These are phyloP conservation scores for Candida neerlandica DNA, from an alignment of 1,139 yeast genomes.

Conservation along the genomic window DNA sequence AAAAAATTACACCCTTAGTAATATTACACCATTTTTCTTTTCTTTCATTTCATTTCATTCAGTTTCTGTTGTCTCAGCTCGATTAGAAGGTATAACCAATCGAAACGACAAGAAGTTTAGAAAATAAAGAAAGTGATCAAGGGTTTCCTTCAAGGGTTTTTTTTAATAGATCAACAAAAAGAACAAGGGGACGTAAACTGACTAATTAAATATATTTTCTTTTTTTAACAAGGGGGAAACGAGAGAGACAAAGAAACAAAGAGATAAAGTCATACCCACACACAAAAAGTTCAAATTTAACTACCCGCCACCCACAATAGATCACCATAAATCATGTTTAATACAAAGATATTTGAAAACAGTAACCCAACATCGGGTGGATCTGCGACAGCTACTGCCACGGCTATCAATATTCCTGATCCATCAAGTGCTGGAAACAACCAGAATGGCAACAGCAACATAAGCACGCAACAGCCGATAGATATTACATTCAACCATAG, in stretches of 20 bases:
- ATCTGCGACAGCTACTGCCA: constrained; percentile 19
- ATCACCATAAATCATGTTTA: constrained; percentile 25
- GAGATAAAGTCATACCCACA: neutral
- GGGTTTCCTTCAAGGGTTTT: neutral
- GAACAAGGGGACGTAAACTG: too few relatives aligned
- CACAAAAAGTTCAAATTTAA: neutral
- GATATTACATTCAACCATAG: constrained; percentile 51
- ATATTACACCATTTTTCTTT: constrained; percentile 1
- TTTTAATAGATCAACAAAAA: neutral
- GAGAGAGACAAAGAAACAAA: neutral
- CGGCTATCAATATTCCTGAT: constrained; percentile 13
- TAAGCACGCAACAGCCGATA: constrained; percentile 42
- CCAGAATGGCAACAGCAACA: constrained; percentile 1
- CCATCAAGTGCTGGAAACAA: constrained; percentile 2
- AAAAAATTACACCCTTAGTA: neutral
- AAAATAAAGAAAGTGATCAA: too few relatives aligned
- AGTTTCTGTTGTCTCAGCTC: neutral
- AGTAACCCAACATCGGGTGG: constrained; percentile 11
- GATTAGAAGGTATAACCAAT: neutral
- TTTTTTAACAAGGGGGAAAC: neutral
- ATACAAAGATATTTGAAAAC: constrained; percentile 36
- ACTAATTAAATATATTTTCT: neutral
- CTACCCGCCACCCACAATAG: constrained; percentile 2
- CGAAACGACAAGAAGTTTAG: neutral
- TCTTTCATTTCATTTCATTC: neutral